These are phyloP conservation scores for Aaosphaeria pasadenensis DNA, from an alignment of 2,329 filamentous ascomycete species.

Conservation along the genomic window DNA sequence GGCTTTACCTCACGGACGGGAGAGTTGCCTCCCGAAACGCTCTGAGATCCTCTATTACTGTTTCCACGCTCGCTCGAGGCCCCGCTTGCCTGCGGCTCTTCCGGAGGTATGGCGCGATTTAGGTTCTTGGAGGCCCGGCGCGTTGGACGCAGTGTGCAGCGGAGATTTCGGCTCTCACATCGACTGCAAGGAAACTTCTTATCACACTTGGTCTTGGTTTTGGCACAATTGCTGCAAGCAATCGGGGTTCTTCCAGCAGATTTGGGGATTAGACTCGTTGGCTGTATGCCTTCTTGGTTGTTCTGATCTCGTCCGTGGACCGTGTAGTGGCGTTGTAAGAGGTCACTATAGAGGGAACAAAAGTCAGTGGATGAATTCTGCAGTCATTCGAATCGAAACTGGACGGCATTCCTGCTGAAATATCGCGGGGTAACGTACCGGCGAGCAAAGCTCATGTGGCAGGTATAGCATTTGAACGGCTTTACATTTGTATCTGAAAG, in stretches of 20 bases:
- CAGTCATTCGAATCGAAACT: too few species aligned
- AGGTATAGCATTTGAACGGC: conserved; percentile 54
- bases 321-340: conserved; percentile 51
- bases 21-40: conserved; percentile 32
- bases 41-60: conserved; percentile 24
- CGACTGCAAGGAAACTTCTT: conserved; percentile 55
- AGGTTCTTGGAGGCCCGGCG: conserved; percentile 46
- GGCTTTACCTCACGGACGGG: conserved; percentile 24
- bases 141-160: conserved; percentile 47
- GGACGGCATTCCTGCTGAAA: background rate
- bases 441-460: conserved; percentile 54
- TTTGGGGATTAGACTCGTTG: conserved; percentile 51
- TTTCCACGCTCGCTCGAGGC: conserved; percentile 33
- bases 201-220: conserved; percentile 55
- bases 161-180: conserved; percentile 49
- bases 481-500: conserved; percentile 52
- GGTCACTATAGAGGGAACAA: conserved; percentile 37
- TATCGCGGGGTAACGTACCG: conserved; percentile 36
- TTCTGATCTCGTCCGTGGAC: conserved; percentile 51
- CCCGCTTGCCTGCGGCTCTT: conserved; percentile 23
- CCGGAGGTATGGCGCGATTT: conserved; percentile 23
- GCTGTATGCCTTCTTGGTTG: conserved; percentile 47
- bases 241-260: conserved; percentile 52
- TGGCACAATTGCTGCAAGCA: conserved; percentile 53
- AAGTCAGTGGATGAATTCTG: background rate